Percentiles rank a stretch among this genome's conserved stretches.
Evolutionary conservation across 164 flowering plant genomes (phyloP).

Genomic region (Nelumbo lutea): DNA sequence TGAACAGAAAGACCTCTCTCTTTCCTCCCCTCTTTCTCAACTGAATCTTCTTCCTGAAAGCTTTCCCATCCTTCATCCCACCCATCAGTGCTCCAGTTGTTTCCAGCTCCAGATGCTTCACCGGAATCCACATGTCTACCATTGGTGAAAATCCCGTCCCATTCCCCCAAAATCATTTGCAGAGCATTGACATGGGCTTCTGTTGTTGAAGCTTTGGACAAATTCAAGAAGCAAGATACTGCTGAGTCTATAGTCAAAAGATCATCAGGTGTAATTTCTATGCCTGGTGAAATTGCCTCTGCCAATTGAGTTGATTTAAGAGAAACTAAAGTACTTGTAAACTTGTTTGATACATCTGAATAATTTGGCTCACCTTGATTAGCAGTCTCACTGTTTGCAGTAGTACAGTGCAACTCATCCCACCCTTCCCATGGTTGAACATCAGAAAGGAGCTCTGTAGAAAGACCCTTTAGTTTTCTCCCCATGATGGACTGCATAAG

Average conservation of each 20-base stretch:
- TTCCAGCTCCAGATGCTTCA: conserved; percentile 37
- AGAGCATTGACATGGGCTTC: conserved; percentile 47
- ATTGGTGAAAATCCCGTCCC: conserved; percentile 66
- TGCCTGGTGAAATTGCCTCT: conserved; percentile 48
- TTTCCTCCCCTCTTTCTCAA: conserved; percentile 29
- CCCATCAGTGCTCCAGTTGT: conserved; percentile 63
- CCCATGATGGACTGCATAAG: conserved; percentile 71
- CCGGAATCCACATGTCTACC: conserved; percentile 23
- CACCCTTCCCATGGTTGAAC: conserved; percentile 88
- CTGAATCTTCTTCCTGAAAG: conserved; percentile 61
- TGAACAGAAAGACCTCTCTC: conserved; percentile 32
- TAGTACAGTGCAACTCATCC: conserved; percentile 38
- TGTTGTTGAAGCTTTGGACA: conserved; percentile 37
- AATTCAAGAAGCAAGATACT: conserved; percentile 55
- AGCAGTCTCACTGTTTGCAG: conserved; percentile 25
- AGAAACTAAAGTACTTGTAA: conserved; percentile 72
- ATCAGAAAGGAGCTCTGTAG: conserved; percentile 33
- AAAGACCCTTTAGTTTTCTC: conserved; percentile 34
- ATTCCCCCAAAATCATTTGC: conserved; percentile 59
- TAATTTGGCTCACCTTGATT: conserved; percentile 26
- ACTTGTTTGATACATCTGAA: conserved; percentile 43
- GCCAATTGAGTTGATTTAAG: conserved; percentile 76
- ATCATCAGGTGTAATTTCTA: conserved; percentile 68
- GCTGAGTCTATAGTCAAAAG: conserved; percentile 55
- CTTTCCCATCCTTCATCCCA: conserved; percentile 99